A percentile compares a stretch with the other conserved stretches of the same genome.
Evolutionary conservation across 2,329 filamentous ascomycete genomes (phyloP).

Genomic region (Aspergillus aculeatinus): DNA sequence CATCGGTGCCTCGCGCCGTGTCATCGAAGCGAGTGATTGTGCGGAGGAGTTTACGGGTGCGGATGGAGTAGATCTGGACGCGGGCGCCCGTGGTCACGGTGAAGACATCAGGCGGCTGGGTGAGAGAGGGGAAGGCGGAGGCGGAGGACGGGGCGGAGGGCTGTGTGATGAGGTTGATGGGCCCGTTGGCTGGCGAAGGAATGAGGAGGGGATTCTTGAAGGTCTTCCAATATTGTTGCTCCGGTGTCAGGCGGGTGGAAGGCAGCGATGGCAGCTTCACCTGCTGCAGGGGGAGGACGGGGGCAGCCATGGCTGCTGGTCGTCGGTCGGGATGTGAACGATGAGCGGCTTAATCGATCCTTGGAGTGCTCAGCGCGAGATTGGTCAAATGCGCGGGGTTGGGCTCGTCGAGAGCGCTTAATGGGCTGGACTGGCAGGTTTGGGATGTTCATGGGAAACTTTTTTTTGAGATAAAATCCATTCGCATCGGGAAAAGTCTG

Average conservation of each 20-base stretch:
- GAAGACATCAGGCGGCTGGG: constrained; percentile 61
- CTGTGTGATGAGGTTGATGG: constrained; percentile 86
- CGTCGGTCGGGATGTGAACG: not conserved
- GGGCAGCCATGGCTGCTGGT: constrained; percentile 68
- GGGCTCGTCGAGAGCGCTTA: not conserved
- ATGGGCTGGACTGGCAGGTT: not conserved
- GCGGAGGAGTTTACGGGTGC: constrained; percentile 87
- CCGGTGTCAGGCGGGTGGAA: constrained; percentile 72
- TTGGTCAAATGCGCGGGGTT: not conserved
- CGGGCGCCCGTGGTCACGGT: constrained; percentile 92
- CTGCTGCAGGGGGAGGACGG: constrained; percentile 75
- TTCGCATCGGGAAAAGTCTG: constrained; percentile 7
- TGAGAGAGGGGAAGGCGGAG: constrained; percentile 44
- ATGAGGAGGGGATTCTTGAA: constrained; percentile 91
- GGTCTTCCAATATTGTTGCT: constrained; percentile 93
- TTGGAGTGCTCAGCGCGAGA: not conserved
- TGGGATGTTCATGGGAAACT: not conserved
- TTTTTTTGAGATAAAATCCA: not conserved
- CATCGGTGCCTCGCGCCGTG: constrained; percentile 83
- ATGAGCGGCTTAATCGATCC: not conserved
- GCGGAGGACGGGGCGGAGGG: constrained; percentile 52
- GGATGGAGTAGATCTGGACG: constrained; percentile 89
- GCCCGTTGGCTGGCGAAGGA: constrained; percentile 84
- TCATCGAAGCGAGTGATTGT: constrained; percentile 93
- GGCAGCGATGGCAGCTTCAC: constrained; percentile 82